phyloP scores from a whole-genome alignment of 306 rosid genomes.

The Cucurbita maxima region DNA sequence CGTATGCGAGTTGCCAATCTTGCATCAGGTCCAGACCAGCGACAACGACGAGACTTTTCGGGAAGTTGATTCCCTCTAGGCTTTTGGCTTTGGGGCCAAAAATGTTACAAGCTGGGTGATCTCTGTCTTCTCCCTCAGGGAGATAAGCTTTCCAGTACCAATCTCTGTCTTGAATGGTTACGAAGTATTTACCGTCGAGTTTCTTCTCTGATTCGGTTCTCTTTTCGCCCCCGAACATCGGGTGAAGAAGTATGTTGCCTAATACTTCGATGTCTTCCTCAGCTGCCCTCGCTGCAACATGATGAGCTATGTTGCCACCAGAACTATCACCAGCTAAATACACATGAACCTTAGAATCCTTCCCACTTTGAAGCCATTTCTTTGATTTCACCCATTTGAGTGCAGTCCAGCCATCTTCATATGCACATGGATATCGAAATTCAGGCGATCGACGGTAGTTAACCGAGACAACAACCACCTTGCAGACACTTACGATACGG shows the following conservation, averaged over 20 bases:
- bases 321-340: slow-evolving; percentile 65
- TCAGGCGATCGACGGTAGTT: slow-evolving; percentile 59
- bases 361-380: slow-evolving; percentile 59
- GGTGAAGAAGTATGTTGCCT: slow-evolving; percentile 65
- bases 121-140: slow-evolving; percentile 59
- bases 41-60: slow-evolving; percentile 53
- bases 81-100: slow-evolving; percentile 46
- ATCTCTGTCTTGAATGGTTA: slow-evolving; percentile 46
- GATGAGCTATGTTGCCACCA: slow-evolving; percentile 60
- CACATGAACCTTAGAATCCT: slow-evolving; percentile 50
- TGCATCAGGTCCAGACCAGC: slow-evolving; percentile 66
- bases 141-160: slow-evolving; percentile 77
- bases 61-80: slow-evolving; percentile 35
- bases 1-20: slow-evolving; percentile 70
- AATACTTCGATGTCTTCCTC: slow-evolving; percentile 43
- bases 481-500: slow-evolving; percentile 38
- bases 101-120: slow-evolving; percentile 62
- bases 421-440: slow-evolving; percentile 48
- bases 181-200: slow-evolving; percentile 60
- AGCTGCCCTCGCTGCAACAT: slow-evolving; percentile 41
- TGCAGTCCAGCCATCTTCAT: slow-evolving; percentile 61
- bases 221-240: slow-evolving; percentile 47
- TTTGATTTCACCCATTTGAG: slow-evolving; percentile 61
- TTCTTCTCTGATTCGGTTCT: slow-evolving; percentile 44
- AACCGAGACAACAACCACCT: slow-evolving; percentile 58